phyloP scores from a whole-genome alignment of 2,329 filamentous ascomycete species.

The Paracorniculantispora psalliotae region DNA sequence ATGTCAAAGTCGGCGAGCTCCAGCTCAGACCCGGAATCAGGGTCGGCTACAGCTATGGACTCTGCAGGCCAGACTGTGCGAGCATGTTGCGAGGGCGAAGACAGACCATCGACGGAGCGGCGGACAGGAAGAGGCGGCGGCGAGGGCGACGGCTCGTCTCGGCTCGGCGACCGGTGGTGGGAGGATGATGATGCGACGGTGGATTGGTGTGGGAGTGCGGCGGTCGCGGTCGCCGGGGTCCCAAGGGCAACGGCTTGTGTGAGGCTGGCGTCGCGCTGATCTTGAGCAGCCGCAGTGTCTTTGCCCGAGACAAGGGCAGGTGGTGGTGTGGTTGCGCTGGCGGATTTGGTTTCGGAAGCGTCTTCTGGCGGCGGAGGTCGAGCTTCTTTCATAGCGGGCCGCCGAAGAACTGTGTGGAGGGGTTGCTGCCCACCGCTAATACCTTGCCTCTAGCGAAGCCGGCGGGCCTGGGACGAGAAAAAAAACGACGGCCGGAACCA shows the following conservation, averaged over 20 bases:
- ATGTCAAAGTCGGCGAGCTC: constrained; percentile 20
- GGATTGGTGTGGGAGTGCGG: constrained; percentile 8
- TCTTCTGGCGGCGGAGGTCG: constrained; percentile 2
- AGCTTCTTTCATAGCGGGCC: constrained; percentile 7
- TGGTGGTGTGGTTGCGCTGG: constrained; percentile 1
- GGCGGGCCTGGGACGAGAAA: neutral
- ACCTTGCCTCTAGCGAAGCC: neutral
- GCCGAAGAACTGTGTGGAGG: constrained; percentile 3
- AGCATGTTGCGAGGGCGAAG: constrained; percentile 12
- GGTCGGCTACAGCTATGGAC: constrained; percentile 7
- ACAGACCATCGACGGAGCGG: neutral
- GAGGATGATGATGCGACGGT: constrained; percentile 7
- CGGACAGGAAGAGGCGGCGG: neutral
- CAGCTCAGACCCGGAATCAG: constrained; percentile 11
- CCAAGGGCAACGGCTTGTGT: neutral
- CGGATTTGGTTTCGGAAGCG: neutral
- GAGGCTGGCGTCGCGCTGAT: constrained; percentile 1
- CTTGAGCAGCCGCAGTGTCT: neutral
- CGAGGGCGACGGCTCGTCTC: neutral
- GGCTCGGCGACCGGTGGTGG: neutral
- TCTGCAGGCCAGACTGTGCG: constrained; percentile 11
- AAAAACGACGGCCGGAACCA: neutral
- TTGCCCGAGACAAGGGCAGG: constrained; percentile 9
- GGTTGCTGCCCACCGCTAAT: constrained; percentile 3
- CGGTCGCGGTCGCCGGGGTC: constrained; percentile 3